These are phyloP conservation scores for Blakeslea trispora DNA, from an alignment of 371 early-diverging fungal species.

Conservation along the genomic window DNA sequence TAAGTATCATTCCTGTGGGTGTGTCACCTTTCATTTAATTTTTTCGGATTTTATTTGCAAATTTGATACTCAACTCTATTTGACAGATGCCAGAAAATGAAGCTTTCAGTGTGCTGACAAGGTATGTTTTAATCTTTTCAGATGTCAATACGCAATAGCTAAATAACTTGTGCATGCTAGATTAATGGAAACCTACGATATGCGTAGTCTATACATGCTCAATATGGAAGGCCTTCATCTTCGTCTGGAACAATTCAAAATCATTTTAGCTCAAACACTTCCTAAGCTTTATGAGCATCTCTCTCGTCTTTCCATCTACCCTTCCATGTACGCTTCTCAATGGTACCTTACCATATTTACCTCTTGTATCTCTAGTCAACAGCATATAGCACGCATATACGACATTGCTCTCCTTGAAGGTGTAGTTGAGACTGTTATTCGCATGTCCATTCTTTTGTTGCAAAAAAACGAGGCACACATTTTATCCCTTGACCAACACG, in stretches of 20 bases:
- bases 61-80: not conserved
- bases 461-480: constrained; percentile 71
- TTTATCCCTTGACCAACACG: constrained; percentile 70
- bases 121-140: constrained; percentile 20
- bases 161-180: constrained; percentile 29
- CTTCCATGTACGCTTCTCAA: constrained; percentile 86
- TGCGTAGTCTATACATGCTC: constrained; percentile 75
- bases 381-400: constrained; percentile 81
- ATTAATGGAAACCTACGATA: constrained; percentile 82
- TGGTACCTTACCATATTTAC: constrained; percentile 95
- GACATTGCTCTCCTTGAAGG: constrained; percentile 92
- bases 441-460: constrained; percentile 79
- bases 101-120: constrained; percentile 83
- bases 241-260: constrained; percentile 80
- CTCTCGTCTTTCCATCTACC: constrained; percentile 66
- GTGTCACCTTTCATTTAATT: not conserved
- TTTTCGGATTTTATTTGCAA: not conserved
- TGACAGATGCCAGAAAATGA: constrained; percentile 85
- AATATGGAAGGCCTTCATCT: constrained; percentile 83
- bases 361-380: constrained; percentile 67
- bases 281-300: constrained; percentile 78
- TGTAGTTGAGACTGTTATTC: constrained; percentile 72
- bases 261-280: constrained; percentile 74
- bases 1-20: constrained; percentile 32
- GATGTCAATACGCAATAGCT: not conserved